Base-by-base conservation (phyloP, 2,329 filamentous ascomycete genomes). In the Monosporascus ibericus region DNA sequence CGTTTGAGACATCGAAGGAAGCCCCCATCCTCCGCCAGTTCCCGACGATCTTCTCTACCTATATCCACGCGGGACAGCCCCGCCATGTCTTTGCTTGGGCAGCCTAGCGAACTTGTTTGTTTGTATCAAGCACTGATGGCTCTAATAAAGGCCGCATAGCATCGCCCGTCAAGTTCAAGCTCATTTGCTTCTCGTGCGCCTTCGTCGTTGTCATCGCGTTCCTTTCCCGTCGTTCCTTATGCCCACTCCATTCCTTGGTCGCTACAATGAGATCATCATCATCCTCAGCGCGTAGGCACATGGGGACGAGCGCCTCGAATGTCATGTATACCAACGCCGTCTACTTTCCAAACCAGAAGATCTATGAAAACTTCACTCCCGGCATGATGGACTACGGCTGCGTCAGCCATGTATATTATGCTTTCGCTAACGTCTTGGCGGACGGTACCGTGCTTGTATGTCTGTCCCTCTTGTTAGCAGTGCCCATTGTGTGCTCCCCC, bases 371-470 rank as follows among this genome's bases (percentile, higher is more conserved):
- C 57, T 82, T 89, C 61, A 87, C 87, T 17, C 89, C 89, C 0
- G 87, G 82, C 1, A 83, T 83, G 51, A 73, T 92, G 64, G 88
- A 88, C 66, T 83, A 90, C 67, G 82, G 82, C 58, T 88, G 86
- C 63, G 84, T 92, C 62, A 91, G 86, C 59, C 86, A 90, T 64
- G 83, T 92, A 25, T 92, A 91, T 70, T 92, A 92, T 66, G 87
- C 88, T 14, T 92, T 89, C 78, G 88, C 88, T 53, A 87, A 80
- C 70, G 81, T 92, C 44, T 82, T 82, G 57, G 71, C 78, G 48
- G 86, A 91, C 65, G 88, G 89, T 48, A 82, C 81, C 50, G 82
- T 92, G 56, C 87, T 88, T 75, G 88, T 92, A 72, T 74, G 82
- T 76, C 55, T 48, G 48, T 30, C 44, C n/a, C 50, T 52, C 27